These are phyloP conservation scores for Penicillium dipodomyicola DNA, from an alignment of 495 filamentous ascomycete genomes.

Conservation along the genomic window DNA sequence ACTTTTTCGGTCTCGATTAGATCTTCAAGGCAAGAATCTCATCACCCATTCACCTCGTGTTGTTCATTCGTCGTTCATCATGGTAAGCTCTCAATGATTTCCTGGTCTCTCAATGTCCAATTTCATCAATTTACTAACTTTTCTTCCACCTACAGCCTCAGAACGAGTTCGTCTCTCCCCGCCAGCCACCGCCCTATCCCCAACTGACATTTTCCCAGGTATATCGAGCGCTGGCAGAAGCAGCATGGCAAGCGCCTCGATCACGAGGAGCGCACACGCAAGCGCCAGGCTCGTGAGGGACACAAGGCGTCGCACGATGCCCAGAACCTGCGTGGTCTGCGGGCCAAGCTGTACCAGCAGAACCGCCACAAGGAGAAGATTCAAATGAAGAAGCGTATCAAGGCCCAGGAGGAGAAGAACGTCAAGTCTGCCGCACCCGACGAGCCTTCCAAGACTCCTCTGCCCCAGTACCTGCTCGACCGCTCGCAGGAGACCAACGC, in stretches of 20 bases:
- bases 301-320: slow-evolving; percentile 84
- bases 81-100: slow-evolving; percentile 31
- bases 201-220: slow-evolving; percentile 42
- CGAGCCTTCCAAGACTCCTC: slow-evolving; percentile 67
- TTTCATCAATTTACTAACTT: slow-evolving; percentile 14
- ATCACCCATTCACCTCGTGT: slow-evolving; percentile 15
- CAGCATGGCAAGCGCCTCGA: slow-evolving; percentile 79
- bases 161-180: slow-evolving; percentile 60
- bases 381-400: slow-evolving; percentile 97
- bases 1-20: slow-evolving; percentile 40
- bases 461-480: slow-evolving; percentile 89
- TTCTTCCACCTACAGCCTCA: slow-evolving; percentile 60
- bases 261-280: slow-evolving; percentile 86
- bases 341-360: slow-evolving; percentile 93
- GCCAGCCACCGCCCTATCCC: slow-evolving; percentile 16
- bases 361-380: slow-evolving; percentile 97
- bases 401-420: slow-evolving; percentile 89
- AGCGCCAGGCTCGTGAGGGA: slow-evolving; percentile 80
- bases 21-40: slow-evolving; percentile 25
- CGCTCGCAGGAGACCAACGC: slow-evolving; percentile 80
- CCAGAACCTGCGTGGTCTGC: slow-evolving; percentile 85
- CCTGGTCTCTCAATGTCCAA: too few relatives aligned
- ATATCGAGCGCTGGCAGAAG: slow-evolving; percentile 87
- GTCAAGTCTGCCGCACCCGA: slow-evolving; percentile 83
- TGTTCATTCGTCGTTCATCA: slow-evolving; percentile 31